Evolutionary conservation across 73 alveolate species (phyloP).

Genomic region (Symbiodinium pilosum): DNA sequence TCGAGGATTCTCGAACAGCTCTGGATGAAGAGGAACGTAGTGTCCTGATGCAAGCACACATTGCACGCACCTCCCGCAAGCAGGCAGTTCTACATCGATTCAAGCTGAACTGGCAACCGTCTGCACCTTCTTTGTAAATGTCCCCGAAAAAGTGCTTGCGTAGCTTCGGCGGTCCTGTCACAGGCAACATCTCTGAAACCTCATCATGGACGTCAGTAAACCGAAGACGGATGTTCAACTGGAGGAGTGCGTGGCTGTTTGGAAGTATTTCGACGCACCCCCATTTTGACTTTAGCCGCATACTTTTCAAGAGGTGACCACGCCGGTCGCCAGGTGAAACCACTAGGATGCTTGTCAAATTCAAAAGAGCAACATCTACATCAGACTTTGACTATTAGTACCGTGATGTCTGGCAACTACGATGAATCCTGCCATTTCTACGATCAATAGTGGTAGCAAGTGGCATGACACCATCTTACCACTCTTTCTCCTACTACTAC

Average conservation of each 20-base stretch:
- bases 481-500: too few species aligned
- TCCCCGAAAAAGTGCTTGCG: slow-evolving; percentile 90
- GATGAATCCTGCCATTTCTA: too few species aligned
- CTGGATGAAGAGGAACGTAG: slow-evolving; percentile 72
- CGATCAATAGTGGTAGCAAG: too few species aligned
- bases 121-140: slow-evolving; percentile 33
- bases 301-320: too few species aligned
- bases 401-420: too few species aligned
- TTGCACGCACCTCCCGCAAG: neutral
- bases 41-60: too few species aligned
- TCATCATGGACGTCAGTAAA: neutral
- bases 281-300: neutral
- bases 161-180: slow-evolving; percentile 42
- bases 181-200: neutral
- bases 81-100: neutral
- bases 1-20: slow-evolving; percentile 58
- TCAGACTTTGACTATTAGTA: too few species aligned
- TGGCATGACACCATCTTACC: too few species aligned
- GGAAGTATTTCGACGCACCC: neutral
- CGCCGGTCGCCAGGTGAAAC: too few species aligned
- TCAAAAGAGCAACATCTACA: too few species aligned
- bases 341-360: too few species aligned
- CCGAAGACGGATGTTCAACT: neutral
- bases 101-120: neutral
- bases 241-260: neutral